Percentiles rank a stretch among this genome's conserved stretches.
These are phyloP conservation scores for Moricandia arvensis DNA, from an alignment of 345 rosid species.

Conservation along the genomic window DNA sequence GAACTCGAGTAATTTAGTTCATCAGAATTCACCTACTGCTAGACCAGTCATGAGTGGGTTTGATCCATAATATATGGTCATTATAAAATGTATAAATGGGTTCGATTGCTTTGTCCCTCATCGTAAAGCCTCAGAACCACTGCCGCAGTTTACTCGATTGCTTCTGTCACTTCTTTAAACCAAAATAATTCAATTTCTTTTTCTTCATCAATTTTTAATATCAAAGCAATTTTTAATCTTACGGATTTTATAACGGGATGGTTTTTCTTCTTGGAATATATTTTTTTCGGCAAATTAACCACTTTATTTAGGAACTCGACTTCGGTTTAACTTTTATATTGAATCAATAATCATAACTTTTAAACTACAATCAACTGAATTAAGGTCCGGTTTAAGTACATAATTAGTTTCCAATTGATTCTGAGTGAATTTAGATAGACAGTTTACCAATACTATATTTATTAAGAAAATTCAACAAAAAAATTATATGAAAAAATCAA, in stretches of 20 bases:
- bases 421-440: not conserved
- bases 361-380: not conserved
- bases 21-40: too few species aligned
- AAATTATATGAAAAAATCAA: not conserved
- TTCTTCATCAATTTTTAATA: not conserved
- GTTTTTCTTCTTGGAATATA: not conserved
- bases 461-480: not conserved
- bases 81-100: not conserved
- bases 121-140: too few species aligned
- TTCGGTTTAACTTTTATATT: not conserved
- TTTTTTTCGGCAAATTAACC: not conserved
- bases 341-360: not conserved
- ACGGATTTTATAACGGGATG: conserved; percentile 43
- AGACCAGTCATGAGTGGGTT: too few species aligned
- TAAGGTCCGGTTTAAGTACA: not conserved
- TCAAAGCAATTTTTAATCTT: not conserved
- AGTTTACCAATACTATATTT: not conserved
- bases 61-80: not conserved
- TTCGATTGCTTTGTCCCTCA: not conserved
- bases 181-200: not conserved
- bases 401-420: not conserved
- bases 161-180: not conserved
- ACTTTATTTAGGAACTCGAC: not conserved
- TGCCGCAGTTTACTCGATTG: too few species aligned
- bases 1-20: too few species aligned